These are phyloP conservation scores for Xylariaceae sp. DNA, from an alignment of 2,329 filamentous ascomycete genomes.

Conservation along the genomic window DNA sequence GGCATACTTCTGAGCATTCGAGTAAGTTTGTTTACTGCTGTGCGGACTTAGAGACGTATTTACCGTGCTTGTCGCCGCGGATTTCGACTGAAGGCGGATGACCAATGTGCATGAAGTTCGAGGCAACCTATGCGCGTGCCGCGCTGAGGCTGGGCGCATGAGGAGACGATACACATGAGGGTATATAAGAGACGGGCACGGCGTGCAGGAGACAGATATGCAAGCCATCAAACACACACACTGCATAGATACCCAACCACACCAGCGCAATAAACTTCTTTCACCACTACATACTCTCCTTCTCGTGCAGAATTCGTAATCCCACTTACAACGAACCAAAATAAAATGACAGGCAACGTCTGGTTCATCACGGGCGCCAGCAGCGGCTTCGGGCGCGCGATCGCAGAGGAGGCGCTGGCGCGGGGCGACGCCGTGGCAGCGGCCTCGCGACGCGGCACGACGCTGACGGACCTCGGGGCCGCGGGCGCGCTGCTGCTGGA, in stretches of 20 bases:
- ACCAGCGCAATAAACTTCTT: background rate
- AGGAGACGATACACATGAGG: no score
- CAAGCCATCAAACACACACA: background rate
- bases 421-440: slow-evolving; percentile 58
- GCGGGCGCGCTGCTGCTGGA: slow-evolving; percentile 50
- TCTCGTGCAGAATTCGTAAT: no score
- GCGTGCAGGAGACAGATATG: background rate
- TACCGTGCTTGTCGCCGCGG: no score
- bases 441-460: slow-evolving; percentile 50
- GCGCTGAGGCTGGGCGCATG: no score
- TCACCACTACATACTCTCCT: no score
- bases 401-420: slow-evolving; percentile 50
- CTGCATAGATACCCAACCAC: background rate
- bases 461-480: slow-evolving; percentile 49
- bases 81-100: no score
- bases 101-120: no score
- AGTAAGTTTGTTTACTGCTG: no score
- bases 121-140: no score
- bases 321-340: background rate
- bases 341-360: slow-evolving; percentile 38
- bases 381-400: slow-evolving; percentile 56
- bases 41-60: no score
- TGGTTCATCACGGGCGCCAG: slow-evolving; percentile 62
- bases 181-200: slow-evolving; percentile 5
- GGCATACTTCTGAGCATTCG: no score